Evolutionary conservation across 176 grass and related monocot genomes (phyloP).

Genomic region (Lolium multiflorum): DNA sequence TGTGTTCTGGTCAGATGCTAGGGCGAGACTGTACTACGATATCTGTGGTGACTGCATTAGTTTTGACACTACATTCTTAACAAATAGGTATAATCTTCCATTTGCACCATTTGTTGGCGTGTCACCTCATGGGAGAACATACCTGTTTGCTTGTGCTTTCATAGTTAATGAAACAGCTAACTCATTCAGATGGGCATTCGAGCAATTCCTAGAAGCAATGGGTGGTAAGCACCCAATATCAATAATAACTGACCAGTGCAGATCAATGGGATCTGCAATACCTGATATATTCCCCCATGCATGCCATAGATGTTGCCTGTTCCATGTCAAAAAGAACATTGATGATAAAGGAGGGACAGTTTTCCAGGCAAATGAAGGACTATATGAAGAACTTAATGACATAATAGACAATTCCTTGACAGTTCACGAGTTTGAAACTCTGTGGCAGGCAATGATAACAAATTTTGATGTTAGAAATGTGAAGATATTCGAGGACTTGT

Average conservation of each 20-base stretch:
- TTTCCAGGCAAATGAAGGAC: not conserved
- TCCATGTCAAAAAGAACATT: not conserved
- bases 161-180: not conserved
- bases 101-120: no score
- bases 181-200: not conserved
- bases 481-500: no score
- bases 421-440: not conserved
- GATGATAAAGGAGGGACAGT: not conserved
- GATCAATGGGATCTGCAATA: not conserved
- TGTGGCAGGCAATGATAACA: not conserved
- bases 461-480: not conserved
- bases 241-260: not conserved
- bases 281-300: not conserved
- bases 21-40: no score
- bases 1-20: no score
- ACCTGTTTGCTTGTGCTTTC: not conserved
- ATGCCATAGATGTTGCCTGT: not conserved
- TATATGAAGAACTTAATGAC: no score
- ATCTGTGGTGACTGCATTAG: no score
- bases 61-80: no score
- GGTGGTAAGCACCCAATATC: not conserved
- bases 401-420: no score
- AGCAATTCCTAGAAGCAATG: not conserved
- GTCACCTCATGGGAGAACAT: not conserved
- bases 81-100: no score